Percentiles rank a stretch among this genome's conserved stretches.
These are phyloP conservation scores for Evernia prunastri DNA, from an alignment of 495 filamentous ascomycete species.

Conservation along the genomic window DNA sequence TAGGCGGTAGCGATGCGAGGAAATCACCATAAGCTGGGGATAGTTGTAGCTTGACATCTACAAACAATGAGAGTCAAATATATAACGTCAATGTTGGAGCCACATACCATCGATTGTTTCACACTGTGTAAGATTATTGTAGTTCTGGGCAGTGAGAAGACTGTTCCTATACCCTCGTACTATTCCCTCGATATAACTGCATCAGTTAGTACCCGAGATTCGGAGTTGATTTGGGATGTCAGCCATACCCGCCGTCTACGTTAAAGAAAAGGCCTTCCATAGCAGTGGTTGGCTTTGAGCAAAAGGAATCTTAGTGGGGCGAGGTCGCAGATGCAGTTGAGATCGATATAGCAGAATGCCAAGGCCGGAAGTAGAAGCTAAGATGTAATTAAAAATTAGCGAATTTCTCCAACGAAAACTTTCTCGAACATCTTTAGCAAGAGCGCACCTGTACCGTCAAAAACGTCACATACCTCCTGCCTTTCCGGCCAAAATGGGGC, in stretches of 20 bases:
- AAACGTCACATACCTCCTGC: constrained; percentile 2
- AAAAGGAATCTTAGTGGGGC: not conserved
- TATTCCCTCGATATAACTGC: constrained; percentile 90
- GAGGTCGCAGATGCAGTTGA: not conserved
- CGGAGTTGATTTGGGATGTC: not conserved
- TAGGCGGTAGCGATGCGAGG: constrained; percentile 87
- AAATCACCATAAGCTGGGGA: constrained; percentile 96
- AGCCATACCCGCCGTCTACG: constrained; percentile 77
- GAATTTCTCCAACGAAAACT: constrained; percentile 11
- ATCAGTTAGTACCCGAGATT: constrained; percentile 23
- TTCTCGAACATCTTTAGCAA: constrained; percentile 18
- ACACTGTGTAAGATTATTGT: constrained; percentile 95
- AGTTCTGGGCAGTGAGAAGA: constrained; percentile 85
- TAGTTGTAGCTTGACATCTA: constrained; percentile 97
- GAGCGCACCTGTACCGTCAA: not conserved
- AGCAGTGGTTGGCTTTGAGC: constrained; percentile 19
- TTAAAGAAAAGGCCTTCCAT: constrained; percentile 99
- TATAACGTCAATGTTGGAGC: not conserved
- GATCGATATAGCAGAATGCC: not conserved
- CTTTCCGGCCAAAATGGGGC: constrained; percentile 18
- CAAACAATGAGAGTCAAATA: constrained; percentile 3
- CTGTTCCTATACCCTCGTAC: constrained; percentile 94
- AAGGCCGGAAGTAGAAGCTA: constrained; percentile 2
- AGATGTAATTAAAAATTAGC: constrained; percentile 8
- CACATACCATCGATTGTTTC: constrained; percentile 89